Evolutionary conservation across 306 rosid genomes (phyloP).

Genomic region (Cucurbita argyrosperma): DNA sequence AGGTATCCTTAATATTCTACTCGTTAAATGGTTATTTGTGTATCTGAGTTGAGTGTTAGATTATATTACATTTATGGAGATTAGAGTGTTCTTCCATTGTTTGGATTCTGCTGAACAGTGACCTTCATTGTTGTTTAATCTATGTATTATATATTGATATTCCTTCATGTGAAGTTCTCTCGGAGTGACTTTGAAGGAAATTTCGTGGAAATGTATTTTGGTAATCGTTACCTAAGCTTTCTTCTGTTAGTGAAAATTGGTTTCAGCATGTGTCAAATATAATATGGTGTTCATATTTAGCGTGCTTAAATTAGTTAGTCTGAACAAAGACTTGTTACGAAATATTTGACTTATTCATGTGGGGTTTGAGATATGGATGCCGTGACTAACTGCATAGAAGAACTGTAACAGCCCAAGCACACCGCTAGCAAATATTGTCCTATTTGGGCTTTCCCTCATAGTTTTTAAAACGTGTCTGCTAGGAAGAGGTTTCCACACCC

Average conservation of each 20-base stretch:
- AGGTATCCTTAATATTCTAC: neutral
- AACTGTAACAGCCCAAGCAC: no score
- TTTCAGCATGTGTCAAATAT: neutral
- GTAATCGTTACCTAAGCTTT: neutral
- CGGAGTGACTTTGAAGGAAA: no score
- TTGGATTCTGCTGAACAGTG: neutral
- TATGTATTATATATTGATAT: neutral
- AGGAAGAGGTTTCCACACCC: no score
- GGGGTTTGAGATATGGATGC: neutral
- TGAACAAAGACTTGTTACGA: neutral
- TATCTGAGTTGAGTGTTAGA: neutral
- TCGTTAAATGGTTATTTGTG: slow-evolving; percentile 4
- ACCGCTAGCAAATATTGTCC: no score
- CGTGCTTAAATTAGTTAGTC: neutral
- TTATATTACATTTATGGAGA: neutral
- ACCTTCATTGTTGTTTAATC: neutral
- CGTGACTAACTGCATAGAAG: neutral
- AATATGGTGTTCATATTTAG: neutral
- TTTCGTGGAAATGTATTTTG: neutral
- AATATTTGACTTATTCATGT: neutral
- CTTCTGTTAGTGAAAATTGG: neutral
- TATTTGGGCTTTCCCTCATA: no score
- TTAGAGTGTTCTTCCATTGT: neutral
- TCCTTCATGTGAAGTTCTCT: no score
- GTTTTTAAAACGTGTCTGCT: no score